Conservation (phyloP, 2,329 filamentous ascomycete species). For the Decorospora gaudefroyi region DNA sequence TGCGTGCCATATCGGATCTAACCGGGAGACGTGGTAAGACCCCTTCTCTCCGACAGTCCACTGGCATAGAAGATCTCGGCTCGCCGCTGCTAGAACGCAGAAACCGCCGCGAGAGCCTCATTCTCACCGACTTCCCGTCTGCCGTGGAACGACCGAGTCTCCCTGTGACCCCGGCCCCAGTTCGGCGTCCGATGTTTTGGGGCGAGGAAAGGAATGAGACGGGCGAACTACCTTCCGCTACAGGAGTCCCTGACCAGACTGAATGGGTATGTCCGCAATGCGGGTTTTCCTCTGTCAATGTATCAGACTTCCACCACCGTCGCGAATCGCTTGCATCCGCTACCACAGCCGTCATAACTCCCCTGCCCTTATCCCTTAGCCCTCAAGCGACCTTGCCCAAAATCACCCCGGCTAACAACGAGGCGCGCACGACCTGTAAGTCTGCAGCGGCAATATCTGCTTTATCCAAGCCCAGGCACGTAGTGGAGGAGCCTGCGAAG, state of each 20-base stretch:
- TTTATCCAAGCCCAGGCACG: not conserved
- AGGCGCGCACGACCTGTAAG: no score
- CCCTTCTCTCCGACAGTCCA: conserved; percentile 45
- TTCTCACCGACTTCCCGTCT: conserved; percentile 84
- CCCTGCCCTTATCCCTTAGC: conserved; percentile 20
- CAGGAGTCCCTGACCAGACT: conserved; percentile 82
- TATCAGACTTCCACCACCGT: conserved; percentile 36
- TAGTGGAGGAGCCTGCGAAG: not conserved
- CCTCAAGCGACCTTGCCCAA: conserved; percentile 6
- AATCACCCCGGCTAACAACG: no score
- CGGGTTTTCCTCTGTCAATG: conserved; percentile 42
- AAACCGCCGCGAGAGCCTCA: conserved; percentile 61
- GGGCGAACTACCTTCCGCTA: conserved; percentile 70
- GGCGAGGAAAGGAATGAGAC: conserved; percentile 61
- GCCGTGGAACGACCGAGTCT: conserved; percentile 82
- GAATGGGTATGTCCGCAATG: conserved; percentile 83
- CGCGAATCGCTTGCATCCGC: conserved; percentile 26
- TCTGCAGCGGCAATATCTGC: no score
- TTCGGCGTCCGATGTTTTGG: conserved; percentile 71
- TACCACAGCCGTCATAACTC: conserved; percentile 26
- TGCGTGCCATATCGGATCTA: conserved; percentile 69
- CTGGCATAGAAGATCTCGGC: conserved; percentile 34
- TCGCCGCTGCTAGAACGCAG: conserved; percentile 42
- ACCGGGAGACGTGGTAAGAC: conserved; percentile 60
- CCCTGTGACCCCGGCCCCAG: conserved; percentile 85